Base-by-base conservation (phyloP, 257 asterid genomes). In the Fraxinus americana region DNA sequence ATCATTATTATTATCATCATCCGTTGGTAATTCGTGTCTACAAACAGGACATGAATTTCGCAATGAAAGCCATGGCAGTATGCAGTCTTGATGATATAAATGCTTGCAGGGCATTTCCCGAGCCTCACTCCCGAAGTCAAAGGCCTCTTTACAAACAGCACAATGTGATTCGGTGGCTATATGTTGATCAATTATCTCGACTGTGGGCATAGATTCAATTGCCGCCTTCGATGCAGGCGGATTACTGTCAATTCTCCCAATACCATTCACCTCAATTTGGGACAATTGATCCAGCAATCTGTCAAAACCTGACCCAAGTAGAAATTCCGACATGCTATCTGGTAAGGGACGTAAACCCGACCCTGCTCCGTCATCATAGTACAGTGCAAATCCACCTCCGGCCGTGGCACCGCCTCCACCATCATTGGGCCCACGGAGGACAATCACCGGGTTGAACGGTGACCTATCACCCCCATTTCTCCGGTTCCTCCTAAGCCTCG, bases 31-130 rank as follows among this genome's bases (percentile, higher is more conserved):
- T 65, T 93, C 96, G 68, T 87, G 96, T 27, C 98, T 83, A 71
- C 98, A 93, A 1, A 93, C 98, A 0, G 98, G 98, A 77, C 98
- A 93, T 3, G 98, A 93, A 73, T 93, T 93, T 1, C 88, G 86
- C 82, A 93, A 32, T 0, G 92, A 79, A 16, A 93, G 93, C 98
- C 98, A 93, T 0, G 97, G 98, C 67, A 91, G 78, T 50, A 93
- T 91, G 66, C 98, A 93, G 75, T 91, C 97, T 4, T 91, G 88
- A 80, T 93, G 98, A 83, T 93, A 93, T 21, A 93, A 68, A 81
- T 93, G 98, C 70, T 90, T 91, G 82, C 98, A 93, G 54, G 98
- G 98, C 98, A 93, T 90, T 80, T 93, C 97, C 2, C 98, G 86
- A 23, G 87, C 96, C 30, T 91, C 93, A 0, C 63, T 54, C 4